phyloP scores from a whole-genome alignment of 257 asterid species.

The Solanum neorickii region DNA sequence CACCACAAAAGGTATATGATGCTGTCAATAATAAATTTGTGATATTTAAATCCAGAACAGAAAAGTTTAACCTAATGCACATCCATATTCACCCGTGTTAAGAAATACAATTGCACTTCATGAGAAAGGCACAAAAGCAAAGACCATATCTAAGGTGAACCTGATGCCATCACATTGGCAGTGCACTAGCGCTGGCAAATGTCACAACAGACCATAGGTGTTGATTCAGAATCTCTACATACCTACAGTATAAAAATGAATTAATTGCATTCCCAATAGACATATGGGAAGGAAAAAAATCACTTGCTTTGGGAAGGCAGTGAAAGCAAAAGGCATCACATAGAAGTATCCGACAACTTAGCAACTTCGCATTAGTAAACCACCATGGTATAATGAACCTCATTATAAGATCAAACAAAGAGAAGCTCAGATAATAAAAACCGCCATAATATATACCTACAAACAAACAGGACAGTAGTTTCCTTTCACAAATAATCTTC shows the following conservation, averaged over 20 bases:
- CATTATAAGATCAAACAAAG: not conserved
- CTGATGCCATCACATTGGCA: constrained; percentile 97
- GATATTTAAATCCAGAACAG: not conserved
- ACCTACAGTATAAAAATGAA: constrained; percentile 44
- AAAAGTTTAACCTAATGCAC: not conserved
- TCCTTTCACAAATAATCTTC: constrained; percentile 88
- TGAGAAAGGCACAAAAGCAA: not conserved
- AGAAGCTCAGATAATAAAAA: not conserved
- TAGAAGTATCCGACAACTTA: not conserved
- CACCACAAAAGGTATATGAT: not conserved
- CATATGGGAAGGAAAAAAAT: not conserved
- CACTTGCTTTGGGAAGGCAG: not conserved
- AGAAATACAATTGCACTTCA: not conserved
- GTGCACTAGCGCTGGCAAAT: constrained; percentile 92
- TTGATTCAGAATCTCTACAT: constrained; percentile 94
- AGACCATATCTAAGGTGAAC: constrained; percentile 18
- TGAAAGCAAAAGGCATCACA: not conserved
- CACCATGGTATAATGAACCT: not conserved
- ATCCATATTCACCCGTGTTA: not conserved
- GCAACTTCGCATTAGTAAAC: not conserved
- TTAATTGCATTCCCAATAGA: not conserved
- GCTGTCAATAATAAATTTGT: not conserved
- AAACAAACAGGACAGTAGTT: constrained; percentile 95
- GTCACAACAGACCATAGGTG: constrained; percentile 99
- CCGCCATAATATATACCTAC: constrained; percentile 36